A percentile compares a stretch with the other conserved stretches of the same genome.
Evolutionary conservation across 768 basidiomycete genomes (phyloP).

Genomic region (Terana coerulea): DNA sequence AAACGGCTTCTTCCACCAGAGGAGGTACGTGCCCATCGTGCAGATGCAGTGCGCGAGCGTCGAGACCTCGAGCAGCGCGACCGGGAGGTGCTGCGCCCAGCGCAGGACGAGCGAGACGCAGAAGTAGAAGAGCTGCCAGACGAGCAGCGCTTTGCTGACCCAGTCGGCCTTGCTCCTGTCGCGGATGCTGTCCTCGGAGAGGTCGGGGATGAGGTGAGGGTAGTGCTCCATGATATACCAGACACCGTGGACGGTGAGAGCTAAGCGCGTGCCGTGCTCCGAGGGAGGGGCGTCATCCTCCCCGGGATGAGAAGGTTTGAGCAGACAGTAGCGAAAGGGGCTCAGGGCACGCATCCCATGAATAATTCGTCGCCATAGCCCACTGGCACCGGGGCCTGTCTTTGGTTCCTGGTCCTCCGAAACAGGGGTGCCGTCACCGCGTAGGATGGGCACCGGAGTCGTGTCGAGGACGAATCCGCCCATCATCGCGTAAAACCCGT

Average conservation of each 20-base stretch:
- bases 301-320: too few species aligned
- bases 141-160: not conserved
- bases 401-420: too few species aligned
- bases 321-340: too few species aligned
- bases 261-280: too few species aligned
- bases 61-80: not conserved
- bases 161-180: not conserved
- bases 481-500: not conserved
- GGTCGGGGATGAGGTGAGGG: not conserved
- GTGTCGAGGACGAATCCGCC: not conserved
- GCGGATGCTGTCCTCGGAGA: not conserved
- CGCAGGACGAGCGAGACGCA: not conserved
- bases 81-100: not conserved
- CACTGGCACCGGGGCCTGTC: too few species aligned
- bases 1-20: not conserved
- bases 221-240: not conserved
- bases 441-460: too few species aligned
- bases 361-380: too few species aligned
- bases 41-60: not conserved
- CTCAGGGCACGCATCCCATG: too few species aligned
- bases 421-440: too few species aligned
- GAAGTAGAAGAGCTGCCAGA: not conserved
- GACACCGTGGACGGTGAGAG: too few species aligned
- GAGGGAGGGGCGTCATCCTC: too few species aligned
- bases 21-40: not conserved